Evolutionary conservation across 495 filamentous ascomycete genomes (phyloP), one percentile per base, ranked within the genome.

Genomic region (Lentithecium fluviatile): DNA sequence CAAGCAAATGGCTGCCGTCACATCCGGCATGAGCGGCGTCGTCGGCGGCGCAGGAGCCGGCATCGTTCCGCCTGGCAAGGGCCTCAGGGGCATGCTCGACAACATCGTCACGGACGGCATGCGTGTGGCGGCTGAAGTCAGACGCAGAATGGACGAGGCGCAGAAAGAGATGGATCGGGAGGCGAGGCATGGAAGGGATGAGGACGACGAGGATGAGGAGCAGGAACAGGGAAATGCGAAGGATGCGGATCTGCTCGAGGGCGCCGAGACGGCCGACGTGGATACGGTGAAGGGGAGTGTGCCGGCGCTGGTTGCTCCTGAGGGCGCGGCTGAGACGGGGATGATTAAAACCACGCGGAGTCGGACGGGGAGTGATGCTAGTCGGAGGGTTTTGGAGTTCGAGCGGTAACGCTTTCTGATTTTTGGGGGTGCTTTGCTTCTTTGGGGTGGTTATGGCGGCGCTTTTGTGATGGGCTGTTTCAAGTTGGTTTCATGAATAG

Each of bases 91-190:
- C 15, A 92, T 98, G 52, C 75, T 98, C 11, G 94, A 98, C 73
- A 95, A 95, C 66, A 97, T 98, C 60, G 94, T 97, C 60, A 91
- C 88, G 4, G 94, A 98, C 69, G 94, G 94, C 25, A 96, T 97
- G 83, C 84, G 91, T 36, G 92, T 97, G 49, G 95, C 94, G 0
- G 87, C 84, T 6, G 94, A 98, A 75, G 91, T 97, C 34, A 81
- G 87, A 64, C 82, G 92, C 59, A 77, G 91, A 17, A 94, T 97
- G 86, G 94, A 98, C 68, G 94, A 97, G 68, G 91, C 89, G 36
- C 90, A 95, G 71, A 81, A 79, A 58, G 90, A 95, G 60, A 75
- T 95, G 47, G 91, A 94, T 71, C 85, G 85, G 74, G 91, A 88
- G 60, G 88, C 86, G 32, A 75, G 78, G 5, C 76, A 77, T 3